Conservation (phyloP, 768 basidiomycete species). For the Amyloporia xantha region DNA sequence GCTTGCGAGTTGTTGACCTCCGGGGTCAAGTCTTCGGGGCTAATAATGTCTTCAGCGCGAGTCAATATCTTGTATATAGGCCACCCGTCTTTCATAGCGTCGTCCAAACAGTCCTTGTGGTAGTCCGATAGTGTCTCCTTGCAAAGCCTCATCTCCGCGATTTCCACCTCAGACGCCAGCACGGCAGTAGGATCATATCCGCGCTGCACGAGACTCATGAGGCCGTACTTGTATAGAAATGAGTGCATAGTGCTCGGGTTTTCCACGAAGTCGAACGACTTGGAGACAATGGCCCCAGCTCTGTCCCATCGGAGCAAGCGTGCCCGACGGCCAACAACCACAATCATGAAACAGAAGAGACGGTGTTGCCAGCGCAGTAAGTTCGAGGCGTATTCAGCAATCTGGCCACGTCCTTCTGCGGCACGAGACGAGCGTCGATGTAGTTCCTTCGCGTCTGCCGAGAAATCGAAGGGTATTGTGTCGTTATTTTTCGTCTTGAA, state of each 20-base stretch:
- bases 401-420: background rate
- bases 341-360: too few relatives aligned
- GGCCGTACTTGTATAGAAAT: background rate
- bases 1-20: background rate
- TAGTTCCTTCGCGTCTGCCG: background rate
- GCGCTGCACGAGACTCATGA: background rate
- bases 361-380: conserved; percentile 23
- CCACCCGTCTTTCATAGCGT: background rate
- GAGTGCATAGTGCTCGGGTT: conserved; percentile 1
- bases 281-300: conserved; percentile 24
- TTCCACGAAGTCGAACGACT: conserved; percentile 18
- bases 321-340: too few relatives aligned
- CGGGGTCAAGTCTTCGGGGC: background rate
- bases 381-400: conserved; percentile 12
- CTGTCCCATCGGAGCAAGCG: conserved; percentile 27
- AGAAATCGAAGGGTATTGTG: background rate
- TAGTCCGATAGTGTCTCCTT: background rate
- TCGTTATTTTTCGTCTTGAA: background rate
- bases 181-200: background rate
- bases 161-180: background rate
- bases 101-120: background rate
- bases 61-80: background rate
- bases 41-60: background rate
- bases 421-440: background rate
- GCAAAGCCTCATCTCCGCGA: background rate